phyloP scores from a whole-genome alignment of 2,329 filamentous ascomycete species.

The Colletotrichum somersetense region DNA sequence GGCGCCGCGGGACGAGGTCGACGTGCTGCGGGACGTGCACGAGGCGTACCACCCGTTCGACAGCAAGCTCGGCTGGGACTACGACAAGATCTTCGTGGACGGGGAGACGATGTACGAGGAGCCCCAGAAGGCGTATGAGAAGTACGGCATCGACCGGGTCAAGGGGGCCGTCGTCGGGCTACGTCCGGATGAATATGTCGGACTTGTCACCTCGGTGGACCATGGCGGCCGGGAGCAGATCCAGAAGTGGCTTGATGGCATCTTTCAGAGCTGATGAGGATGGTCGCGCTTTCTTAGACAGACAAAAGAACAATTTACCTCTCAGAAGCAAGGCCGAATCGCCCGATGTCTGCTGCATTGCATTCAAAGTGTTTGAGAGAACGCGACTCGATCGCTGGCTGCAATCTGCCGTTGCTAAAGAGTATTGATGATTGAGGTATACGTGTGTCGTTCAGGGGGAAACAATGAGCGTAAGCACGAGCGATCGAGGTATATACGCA shows the following conservation, averaged over 20 bases:
- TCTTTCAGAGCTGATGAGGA: background rate
- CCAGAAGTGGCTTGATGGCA: conserved; percentile 31
- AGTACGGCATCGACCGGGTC: conserved; percentile 66
- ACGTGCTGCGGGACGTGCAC: conserved; percentile 61
- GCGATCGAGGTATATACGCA: background rate
- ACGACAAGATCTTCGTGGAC: conserved; percentile 69
- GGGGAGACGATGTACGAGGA: conserved; percentile 66
- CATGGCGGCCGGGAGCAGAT: conserved; percentile 15
- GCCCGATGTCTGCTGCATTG: background rate
- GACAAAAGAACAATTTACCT: background rate
- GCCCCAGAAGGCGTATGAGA: conserved; percentile 63
- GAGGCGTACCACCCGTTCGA: conserved; percentile 45
- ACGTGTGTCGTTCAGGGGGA: background rate
- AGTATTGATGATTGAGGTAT: background rate
- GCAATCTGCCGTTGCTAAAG: too few relatives aligned
- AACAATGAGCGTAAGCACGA: background rate
- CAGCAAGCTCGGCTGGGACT: conserved; percentile 63
- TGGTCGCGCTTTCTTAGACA: background rate
- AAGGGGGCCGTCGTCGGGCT: conserved; percentile 32
- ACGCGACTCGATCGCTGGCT: too few relatives aligned
- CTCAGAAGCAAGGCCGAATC: too few relatives aligned
- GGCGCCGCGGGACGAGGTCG: conserved; percentile 64
- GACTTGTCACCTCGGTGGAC: conserved; percentile 25
- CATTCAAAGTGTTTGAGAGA: background rate
- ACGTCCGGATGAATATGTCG: conserved; percentile 37